Evolutionary conservation across 257 asterid genomes (phyloP).

Genomic region (Eustoma russellianum): DNA sequence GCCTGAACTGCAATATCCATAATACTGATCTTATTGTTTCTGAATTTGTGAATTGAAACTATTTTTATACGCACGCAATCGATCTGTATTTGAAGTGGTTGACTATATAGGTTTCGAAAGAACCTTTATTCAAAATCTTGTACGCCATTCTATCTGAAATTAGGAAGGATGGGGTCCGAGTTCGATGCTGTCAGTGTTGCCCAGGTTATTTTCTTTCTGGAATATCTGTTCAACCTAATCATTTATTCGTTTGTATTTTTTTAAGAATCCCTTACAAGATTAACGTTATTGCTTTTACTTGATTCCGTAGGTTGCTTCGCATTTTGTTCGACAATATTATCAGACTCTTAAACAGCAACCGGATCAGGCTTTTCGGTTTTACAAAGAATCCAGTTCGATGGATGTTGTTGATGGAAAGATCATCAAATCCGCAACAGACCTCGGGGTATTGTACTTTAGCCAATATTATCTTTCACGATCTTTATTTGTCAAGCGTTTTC

Average conservation of each 20-base stretch:
- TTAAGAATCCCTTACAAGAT: too few relatives aligned
- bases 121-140: neutral
- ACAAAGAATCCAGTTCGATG: constrained; percentile 62
- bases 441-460: too few relatives aligned
- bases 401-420: constrained; percentile 59
- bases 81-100: constrained; percentile 3
- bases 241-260: neutral
- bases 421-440: constrained; percentile 35
- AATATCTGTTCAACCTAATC: neutral
- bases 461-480: too few relatives aligned
- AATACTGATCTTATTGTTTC: neutral
- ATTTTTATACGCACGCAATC: neutral
- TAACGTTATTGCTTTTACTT: neutral
- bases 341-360: constrained; percentile 63
- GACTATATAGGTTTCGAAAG: constrained; percentile 11
- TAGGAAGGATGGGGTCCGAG: constrained; percentile 36
- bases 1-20: neutral
- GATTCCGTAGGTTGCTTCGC: constrained; percentile 58
- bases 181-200: constrained; percentile 37
- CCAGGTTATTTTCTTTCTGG: constrained; percentile 27
- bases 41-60: neutral
- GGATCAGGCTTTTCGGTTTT: constrained; percentile 63
- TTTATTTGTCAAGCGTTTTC: too few relatives aligned
- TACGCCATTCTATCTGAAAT: neutral
- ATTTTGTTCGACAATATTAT: constrained; percentile 79